These are phyloP conservation scores for Sclerotiophoma versabilis DNA, from an alignment of 2,329 filamentous ascomycete genomes.

Conservation along the genomic window DNA sequence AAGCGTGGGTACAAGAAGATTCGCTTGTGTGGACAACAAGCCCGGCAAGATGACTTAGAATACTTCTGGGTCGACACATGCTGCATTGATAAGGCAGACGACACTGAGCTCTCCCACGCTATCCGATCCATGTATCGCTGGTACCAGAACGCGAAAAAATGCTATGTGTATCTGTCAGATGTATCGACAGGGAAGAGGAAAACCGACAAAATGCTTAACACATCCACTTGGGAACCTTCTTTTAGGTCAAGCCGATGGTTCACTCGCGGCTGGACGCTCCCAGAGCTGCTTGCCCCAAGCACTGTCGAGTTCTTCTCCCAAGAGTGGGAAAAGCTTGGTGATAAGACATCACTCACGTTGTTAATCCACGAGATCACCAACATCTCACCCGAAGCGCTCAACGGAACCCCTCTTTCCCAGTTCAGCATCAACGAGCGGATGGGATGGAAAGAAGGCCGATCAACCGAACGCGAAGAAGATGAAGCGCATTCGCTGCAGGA, in stretches of 20 bases:
- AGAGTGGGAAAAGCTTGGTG: background rate
- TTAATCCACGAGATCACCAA: background rate
- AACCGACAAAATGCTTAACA: too few relatives aligned
- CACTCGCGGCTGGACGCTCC: background rate
- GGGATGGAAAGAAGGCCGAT: slow-evolving; percentile 9
- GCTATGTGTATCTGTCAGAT: slow-evolving; percentile 9
- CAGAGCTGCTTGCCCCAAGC: slow-evolving; percentile 8
- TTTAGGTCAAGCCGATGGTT: background rate
- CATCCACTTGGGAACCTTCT: too few relatives aligned
- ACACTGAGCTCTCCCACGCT: background rate
- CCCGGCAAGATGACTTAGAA: background rate
- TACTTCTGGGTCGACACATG: too few relatives aligned
- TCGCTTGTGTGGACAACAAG: background rate
- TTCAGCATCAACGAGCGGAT: slow-evolving; percentile 19
- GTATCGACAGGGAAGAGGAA: too few relatives aligned
- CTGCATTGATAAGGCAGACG: background rate
- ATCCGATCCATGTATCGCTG: slow-evolving; percentile 1
- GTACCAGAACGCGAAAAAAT: slow-evolving; percentile 1
- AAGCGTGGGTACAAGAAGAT: background rate
- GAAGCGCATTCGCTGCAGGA: slow-evolving; percentile 17
- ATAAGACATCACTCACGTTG: background rate
- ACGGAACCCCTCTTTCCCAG: background rate
- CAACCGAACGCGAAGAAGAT: slow-evolving; percentile 18
- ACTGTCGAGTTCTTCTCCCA: slow-evolving; percentile 17
- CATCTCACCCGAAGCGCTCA: background rate